A percentile compares a stretch with the other conserved stretches of the same genome.
Conservation (phyloP, 2,329 filamentous ascomycete species). For the Pseudogymnoascus sp. region DNA sequence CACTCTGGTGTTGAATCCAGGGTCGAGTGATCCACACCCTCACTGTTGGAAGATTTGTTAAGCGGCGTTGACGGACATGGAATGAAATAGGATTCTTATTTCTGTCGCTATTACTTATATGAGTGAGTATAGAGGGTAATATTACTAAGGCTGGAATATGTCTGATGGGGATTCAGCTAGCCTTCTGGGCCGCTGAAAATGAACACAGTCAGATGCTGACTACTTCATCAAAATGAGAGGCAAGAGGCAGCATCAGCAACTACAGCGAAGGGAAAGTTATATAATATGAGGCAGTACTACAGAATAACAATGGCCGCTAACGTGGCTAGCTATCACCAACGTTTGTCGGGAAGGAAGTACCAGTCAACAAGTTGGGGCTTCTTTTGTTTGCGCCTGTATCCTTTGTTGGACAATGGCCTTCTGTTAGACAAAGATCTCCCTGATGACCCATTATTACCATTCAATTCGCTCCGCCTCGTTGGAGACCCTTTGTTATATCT, state of each 20-base stretch:
- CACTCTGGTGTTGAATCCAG: too few relatives aligned
- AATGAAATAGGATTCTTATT: neutral
- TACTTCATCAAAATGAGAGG: neutral
- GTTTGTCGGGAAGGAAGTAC: neutral
- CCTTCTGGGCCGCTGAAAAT: neutral
- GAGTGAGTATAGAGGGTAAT: neutral
- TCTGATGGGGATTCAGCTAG: neutral
- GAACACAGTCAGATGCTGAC: slow-evolving; percentile 2
- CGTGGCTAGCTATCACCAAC: neutral
- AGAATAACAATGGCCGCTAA: neutral
- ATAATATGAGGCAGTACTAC: neutral
- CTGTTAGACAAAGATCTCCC: neutral
- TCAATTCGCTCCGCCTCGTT: neutral
- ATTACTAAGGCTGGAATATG: neutral
- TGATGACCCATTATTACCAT: neutral
- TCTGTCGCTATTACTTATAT: neutral
- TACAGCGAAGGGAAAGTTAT: neutral
- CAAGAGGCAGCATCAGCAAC: neutral
- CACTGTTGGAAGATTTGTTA: neutral
- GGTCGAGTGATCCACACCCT: neutral
- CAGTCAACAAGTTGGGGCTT: neutral
- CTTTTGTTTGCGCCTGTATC: neutral
- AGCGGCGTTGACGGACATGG: neutral
- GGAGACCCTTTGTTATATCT: neutral
- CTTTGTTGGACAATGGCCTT: slow-evolving; percentile 1